Conservation (phyloP, 2,329 filamentous ascomycete genomes). For the Colletotrichum sp. region DNA sequence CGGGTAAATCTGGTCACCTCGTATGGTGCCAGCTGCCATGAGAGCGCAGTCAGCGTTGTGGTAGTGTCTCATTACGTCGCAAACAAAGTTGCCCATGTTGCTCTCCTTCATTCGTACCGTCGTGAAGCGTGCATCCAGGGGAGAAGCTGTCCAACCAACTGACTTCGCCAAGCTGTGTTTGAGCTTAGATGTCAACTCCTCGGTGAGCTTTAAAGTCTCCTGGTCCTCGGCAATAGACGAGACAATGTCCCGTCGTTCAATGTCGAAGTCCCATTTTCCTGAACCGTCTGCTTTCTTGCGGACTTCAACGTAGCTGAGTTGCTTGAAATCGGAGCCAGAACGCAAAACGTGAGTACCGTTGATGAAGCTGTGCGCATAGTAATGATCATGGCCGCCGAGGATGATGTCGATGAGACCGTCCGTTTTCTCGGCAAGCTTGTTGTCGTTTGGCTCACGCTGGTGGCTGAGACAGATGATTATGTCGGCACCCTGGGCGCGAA, state of each 20-base stretch:
- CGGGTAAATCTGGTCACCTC: constrained; percentile 87
- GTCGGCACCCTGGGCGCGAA: constrained; percentile 80
- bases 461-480: constrained; percentile 85
- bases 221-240: constrained; percentile 70
- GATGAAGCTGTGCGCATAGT: constrained; percentile 78
- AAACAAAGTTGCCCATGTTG: constrained; percentile 90
- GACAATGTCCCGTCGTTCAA: constrained; percentile 75
- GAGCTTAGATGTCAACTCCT: constrained; percentile 73
- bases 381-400: constrained; percentile 89
- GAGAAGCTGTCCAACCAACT: constrained; percentile 80
- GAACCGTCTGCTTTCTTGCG: constrained; percentile 56
- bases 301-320: constrained; percentile 86
- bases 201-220: constrained; percentile 65
- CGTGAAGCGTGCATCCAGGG: constrained; percentile 85
- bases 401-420: constrained; percentile 82
- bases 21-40: constrained; percentile 85
- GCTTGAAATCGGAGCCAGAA: constrained; percentile 90
- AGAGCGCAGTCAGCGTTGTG: constrained; percentile 82
- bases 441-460: constrained; percentile 87
- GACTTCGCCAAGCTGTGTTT: constrained; percentile 81
- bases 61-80: constrained; percentile 87
- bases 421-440: constrained; percentile 79
- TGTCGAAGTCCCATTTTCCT: constrained; percentile 78
- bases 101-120: constrained; percentile 80
- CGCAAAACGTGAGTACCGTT: constrained; percentile 85